Conservation (phyloP, 129 eudicot genomes). For the Lonicera japonica region DNA sequence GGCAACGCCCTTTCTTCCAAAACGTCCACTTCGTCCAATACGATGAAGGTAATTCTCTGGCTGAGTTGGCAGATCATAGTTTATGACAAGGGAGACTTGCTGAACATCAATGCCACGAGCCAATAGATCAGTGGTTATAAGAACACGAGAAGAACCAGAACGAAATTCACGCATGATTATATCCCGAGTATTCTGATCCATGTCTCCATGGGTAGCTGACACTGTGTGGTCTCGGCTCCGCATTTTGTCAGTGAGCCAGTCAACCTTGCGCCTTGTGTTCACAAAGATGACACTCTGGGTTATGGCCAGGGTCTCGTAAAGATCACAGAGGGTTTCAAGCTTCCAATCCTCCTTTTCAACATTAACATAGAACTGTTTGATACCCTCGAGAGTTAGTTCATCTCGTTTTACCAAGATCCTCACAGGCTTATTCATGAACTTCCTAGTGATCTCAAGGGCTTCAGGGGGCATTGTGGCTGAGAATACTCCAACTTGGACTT, state of each 20-base stretch:
- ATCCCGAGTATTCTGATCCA: constrained; percentile 71
- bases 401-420: constrained; percentile 56
- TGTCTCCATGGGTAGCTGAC: constrained; percentile 65
- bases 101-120: constrained; percentile 76
- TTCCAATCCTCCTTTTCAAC: constrained; percentile 72
- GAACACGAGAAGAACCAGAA: constrained; percentile 66
- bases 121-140: constrained; percentile 59
- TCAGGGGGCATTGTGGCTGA: constrained; percentile 66
- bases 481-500: constrained; percentile 60
- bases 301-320: constrained; percentile 59
- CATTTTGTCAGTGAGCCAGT: constrained; percentile 68
- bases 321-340: constrained; percentile 57
- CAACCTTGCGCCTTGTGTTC: constrained; percentile 64
- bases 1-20: constrained; percentile 71
- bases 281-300: constrained; percentile 71
- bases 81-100: constrained; percentile 67
- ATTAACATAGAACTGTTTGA: constrained; percentile 56
- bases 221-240: constrained; percentile 65
- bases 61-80: constrained; percentile 71
- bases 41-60: constrained; percentile 67
- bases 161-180: constrained; percentile 66
- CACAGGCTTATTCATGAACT: constrained; percentile 57
- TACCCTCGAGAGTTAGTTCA: constrained; percentile 56
- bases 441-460: constrained; percentile 53
- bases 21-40: constrained; percentile 60